Evolutionary conservation across 2,329 filamentous ascomycete species (phyloP).

Genomic region (Iodosphaeria phyllophila): DNA sequence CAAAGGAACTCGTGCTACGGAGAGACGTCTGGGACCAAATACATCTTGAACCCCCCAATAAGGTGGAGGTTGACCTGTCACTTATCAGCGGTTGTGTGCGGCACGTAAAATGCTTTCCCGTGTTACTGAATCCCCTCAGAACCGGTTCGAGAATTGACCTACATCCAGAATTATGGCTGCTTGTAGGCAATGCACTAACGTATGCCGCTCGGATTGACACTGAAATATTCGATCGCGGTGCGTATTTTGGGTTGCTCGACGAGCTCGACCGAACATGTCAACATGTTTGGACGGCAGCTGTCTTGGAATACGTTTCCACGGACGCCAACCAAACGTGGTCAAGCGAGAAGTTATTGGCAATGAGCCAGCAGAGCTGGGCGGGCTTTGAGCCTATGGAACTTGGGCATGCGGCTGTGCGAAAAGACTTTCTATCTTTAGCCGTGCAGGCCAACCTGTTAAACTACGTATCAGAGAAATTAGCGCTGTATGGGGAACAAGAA

Average conservation of each 20-base stretch:
- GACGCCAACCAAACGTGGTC: too few species aligned
- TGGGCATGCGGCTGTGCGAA: conserved; percentile 13
- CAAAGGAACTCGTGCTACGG: conserved; percentile 13
- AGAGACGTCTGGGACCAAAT: conserved; percentile 12
- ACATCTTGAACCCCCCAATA: conserved; percentile 6
- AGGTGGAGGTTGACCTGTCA: conserved; percentile 10
- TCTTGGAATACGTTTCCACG: too few species aligned
- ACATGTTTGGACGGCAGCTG: conserved; percentile 9
- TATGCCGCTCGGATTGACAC: conserved; percentile 12
- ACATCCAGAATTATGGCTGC: conserved; percentile 13
- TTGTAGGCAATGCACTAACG: conserved; percentile 12
- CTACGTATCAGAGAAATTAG: conserved; percentile 10
- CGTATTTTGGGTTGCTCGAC: conserved; percentile 11
- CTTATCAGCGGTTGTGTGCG: conserved; percentile 13
- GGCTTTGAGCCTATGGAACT: conserved; percentile 15
- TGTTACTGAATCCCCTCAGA: conserved; percentile 10
- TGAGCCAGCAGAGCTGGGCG: conserved; percentile 12
- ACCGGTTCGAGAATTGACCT: conserved; percentile 13
- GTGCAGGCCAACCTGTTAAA: conserved; percentile 12
- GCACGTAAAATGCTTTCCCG: conserved; percentile 11
- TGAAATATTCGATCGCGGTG: conserved; percentile 6
- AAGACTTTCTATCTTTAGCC: conserved; percentile 11
- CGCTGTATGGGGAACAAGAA: conserved; percentile 5
- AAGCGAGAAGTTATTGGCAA: conserved; percentile 10
- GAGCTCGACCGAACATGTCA: conserved; percentile 13